A percentile compares a stretch with the other conserved stretches of the same genome.
Evolutionary conservation across 2,329 filamentous ascomycete genomes (phyloP).

Genomic region (Tolypocladium sp.): DNA sequence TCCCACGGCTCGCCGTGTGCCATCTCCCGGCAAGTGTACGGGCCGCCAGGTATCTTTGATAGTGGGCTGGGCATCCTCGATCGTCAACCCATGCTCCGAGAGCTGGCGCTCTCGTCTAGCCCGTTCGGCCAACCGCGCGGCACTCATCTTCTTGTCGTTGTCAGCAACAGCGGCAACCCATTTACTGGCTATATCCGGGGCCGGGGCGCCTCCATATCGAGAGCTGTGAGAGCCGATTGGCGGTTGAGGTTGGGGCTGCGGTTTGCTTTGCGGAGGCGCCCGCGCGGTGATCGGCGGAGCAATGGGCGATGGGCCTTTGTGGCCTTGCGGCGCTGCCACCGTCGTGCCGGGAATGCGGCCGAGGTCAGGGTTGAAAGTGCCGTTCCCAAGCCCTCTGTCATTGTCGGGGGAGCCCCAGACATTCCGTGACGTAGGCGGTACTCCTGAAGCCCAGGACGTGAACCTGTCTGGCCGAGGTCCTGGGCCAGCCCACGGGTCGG

Average conservation of each 20-base stretch:
- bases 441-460: conserved; percentile 37
- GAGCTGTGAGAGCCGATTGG: conserved; percentile 21
- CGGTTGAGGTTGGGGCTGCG: conserved; percentile 15
- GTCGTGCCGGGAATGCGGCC: conserved; percentile 35
- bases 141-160: conserved; percentile 35
- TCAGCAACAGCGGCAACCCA: conserved; percentile 35
- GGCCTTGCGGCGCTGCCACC: conserved; percentile 19
- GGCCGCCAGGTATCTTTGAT: conserved; percentile 49
- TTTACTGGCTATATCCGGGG: conserved; percentile 26
- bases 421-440: conserved; percentile 42
- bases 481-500: conserved; percentile 27
- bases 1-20: conserved; percentile 18
- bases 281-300: conserved; percentile 23
- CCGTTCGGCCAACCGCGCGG: conserved; percentile 27
- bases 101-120: conserved; percentile 33
- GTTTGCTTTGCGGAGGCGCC: conserved; percentile 14
- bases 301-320: conserved; percentile 35
- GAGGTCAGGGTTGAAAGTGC: conserved; percentile 61
- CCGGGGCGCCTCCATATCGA: conserved; percentile 15
- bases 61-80: conserved; percentile 34
- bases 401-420: conserved; percentile 70
- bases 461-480: conserved; percentile 37
- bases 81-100: conserved; percentile 32
- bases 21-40: conserved; percentile 26
- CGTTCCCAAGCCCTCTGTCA: conserved; percentile 66